Conservation (phyloP, 805 yeast genomes). For the Teunomyces cretensis region DNA sequence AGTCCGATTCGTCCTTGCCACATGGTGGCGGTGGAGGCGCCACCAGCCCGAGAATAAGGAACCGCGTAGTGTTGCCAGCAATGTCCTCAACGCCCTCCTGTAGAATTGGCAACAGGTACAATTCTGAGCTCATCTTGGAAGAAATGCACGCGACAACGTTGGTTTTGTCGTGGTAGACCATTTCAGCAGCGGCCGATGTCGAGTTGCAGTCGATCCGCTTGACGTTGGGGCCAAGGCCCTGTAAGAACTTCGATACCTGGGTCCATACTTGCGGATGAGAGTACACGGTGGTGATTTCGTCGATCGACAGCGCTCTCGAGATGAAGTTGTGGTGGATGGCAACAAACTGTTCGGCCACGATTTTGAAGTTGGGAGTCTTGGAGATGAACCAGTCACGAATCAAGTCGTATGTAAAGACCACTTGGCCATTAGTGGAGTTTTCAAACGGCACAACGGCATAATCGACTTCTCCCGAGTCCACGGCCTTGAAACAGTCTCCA, state of each 20-base stretch:
- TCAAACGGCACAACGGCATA: slow-evolving; percentile 86
- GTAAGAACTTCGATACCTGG: slow-evolving; percentile 66
- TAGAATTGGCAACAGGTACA: slow-evolving; percentile 57
- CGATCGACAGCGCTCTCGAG: slow-evolving; percentile 43
- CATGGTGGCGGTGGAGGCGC: slow-evolving; percentile 9
- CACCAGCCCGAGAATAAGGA: slow-evolving; percentile 59
- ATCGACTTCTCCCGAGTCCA: slow-evolving; percentile 49
- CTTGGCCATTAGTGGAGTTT: slow-evolving; percentile 94
- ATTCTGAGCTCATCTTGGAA: slow-evolving; percentile 61
- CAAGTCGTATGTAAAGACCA: slow-evolving; percentile 79
- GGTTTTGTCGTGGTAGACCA: slow-evolving; percentile 42
- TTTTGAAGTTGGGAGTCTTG: slow-evolving; percentile 35
- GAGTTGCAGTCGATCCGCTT: slow-evolving; percentile 67
- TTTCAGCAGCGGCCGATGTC: slow-evolving; percentile 81
- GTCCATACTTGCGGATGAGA: slow-evolving; percentile 99
- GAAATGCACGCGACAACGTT: slow-evolving; percentile 68
- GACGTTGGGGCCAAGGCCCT: slow-evolving; percentile 30
- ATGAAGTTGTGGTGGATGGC: slow-evolving; percentile 76
- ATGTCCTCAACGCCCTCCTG: slow-evolving; percentile 66
- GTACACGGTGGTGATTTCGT: slow-evolving; percentile 56
- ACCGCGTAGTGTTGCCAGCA: slow-evolving; percentile 79
- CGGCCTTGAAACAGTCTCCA: slow-evolving; percentile 60
- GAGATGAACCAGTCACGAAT: slow-evolving; percentile 64
- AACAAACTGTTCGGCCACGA: slow-evolving; percentile 80
- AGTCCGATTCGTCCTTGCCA: slow-evolving; percentile 5